phyloP scores from a whole-genome alignment of 345 rosid genomes.

The Excoecaria cochinchinensis region DNA sequence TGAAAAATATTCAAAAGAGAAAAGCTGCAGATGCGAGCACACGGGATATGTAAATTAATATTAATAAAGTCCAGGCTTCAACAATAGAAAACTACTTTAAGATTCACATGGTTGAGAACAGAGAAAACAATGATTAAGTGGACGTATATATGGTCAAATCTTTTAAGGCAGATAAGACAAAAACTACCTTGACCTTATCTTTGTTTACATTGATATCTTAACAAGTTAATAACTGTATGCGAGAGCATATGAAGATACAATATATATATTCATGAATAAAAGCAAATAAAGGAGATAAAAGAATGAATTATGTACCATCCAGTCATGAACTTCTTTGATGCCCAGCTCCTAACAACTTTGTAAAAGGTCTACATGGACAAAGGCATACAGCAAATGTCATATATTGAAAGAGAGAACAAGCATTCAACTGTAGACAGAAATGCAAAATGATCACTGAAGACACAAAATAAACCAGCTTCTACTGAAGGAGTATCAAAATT shows the following conservation, averaged over 20 bases:
- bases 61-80: conserved; percentile 3
- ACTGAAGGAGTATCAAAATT: background rate
- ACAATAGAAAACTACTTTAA: background rate
- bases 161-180: background rate
- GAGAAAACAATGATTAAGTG: background rate
- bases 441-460: background rate
- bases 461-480: background rate
- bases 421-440: background rate
- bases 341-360: conserved; percentile 96
- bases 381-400: conserved; percentile 16
- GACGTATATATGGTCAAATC: background rate
- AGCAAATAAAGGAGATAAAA: conserved; percentile 15
- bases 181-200: background rate
- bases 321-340: conserved; percentile 97
- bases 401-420: background rate
- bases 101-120: background rate
- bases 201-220: conserved; percentile 2
- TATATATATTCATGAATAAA: background rate
- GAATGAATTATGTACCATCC: conserved; percentile 64
- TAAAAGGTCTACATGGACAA: conserved; percentile 63
- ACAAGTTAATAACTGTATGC: background rate
- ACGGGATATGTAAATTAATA: background rate
- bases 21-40: background rate
- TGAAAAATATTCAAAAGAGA: background rate
- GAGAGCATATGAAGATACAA: background rate